Conservation (phyloP, 805 yeast genomes). For the Saturnispora galanensis region DNA sequence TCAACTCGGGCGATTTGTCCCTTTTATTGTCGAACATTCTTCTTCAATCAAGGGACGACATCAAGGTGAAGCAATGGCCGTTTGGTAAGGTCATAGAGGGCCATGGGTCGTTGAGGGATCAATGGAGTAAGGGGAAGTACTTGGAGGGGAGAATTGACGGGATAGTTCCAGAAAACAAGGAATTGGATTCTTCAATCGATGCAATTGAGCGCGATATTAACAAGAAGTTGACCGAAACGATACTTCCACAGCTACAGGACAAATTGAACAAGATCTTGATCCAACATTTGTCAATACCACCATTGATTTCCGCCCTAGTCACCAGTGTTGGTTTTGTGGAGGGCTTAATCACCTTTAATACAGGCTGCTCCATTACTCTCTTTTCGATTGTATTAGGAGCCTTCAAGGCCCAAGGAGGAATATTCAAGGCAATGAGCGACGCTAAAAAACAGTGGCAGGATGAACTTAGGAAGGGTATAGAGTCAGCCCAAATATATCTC, state of each 20-base stretch:
- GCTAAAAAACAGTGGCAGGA: constrained; percentile 2
- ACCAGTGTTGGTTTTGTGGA: constrained; percentile 21
- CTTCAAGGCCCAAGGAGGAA: constrained; percentile 19
- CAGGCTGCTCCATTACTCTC: constrained; percentile 20
- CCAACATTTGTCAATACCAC: constrained; percentile 18
- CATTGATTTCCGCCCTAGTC: constrained; percentile 20
- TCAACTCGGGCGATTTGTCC: constrained; percentile 27
- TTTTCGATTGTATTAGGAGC: constrained; percentile 23
- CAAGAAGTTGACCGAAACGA: constrained; percentile 8
- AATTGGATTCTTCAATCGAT: constrained; percentile 11
- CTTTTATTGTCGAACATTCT: constrained; percentile 22
- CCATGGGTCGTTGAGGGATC: constrained; percentile 24
- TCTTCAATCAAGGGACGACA: constrained; percentile 18
- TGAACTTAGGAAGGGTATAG: constrained; percentile 2
- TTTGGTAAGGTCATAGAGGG: constrained; percentile 20
- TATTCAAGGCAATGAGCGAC: constrained; percentile 11
- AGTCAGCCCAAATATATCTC: background rate
- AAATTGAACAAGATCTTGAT: constrained; percentile 19
- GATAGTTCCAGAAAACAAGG: constrained; percentile 10
- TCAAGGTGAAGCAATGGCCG: constrained; percentile 19
- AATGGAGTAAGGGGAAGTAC: constrained; percentile 20
- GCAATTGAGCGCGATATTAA: background rate
- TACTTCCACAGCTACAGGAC: constrained; percentile 22
- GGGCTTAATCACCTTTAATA: constrained; percentile 21
- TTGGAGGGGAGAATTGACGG: constrained; percentile 26